A percentile compares a stretch with the other conserved stretches of the same genome.
These are phyloP conservation scores for Neocatenulostroma microsporum DNA, from an alignment of 2,329 filamentous ascomycete species.

Conservation along the genomic window DNA sequence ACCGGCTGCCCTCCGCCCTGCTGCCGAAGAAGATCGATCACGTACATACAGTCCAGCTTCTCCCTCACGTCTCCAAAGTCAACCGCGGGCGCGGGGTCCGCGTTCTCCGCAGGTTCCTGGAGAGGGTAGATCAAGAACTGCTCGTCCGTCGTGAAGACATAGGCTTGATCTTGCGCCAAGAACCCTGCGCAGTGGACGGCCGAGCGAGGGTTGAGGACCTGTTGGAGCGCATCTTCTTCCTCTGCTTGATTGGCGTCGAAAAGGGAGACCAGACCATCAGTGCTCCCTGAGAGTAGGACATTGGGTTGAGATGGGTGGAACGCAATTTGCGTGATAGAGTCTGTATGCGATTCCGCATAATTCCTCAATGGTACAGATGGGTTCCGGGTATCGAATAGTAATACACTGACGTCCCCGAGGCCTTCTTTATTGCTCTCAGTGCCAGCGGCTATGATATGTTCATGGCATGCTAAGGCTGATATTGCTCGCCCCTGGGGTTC, in stretches of 20 bases:
- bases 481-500: conserved; percentile 48
- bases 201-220: conserved; percentile 69
- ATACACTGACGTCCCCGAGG: conserved; percentile 31
- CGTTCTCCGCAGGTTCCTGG: conserved; percentile 53
- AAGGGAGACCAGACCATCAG: conserved; percentile 70
- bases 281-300: conserved; percentile 66
- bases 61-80: conserved; percentile 64
- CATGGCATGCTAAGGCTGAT: conserved; percentile 56
- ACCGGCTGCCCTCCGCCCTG: conserved; percentile 20
- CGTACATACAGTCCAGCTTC: conserved; percentile 63
- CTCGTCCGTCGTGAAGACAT: conserved; percentile 70
- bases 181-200: conserved; percentile 71
- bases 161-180: conserved; percentile 57
- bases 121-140: conserved; percentile 65
- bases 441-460: conserved; percentile 59
- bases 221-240: conserved; percentile 69
- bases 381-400: conserved; percentile 36
- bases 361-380: conserved; percentile 29
- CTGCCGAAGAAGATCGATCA: conserved; percentile 56
- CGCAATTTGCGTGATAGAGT: conserved; percentile 53
- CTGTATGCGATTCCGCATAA: conserved; percentile 44
- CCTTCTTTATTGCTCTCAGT: conserved; percentile 50
- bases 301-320: conserved; percentile 43
- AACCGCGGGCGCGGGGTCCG: conserved; percentile 40
- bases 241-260: conserved; percentile 63